Base-by-base conservation (phyloP, 768 basidiomycete species). In the Mycena floridula region DNA sequence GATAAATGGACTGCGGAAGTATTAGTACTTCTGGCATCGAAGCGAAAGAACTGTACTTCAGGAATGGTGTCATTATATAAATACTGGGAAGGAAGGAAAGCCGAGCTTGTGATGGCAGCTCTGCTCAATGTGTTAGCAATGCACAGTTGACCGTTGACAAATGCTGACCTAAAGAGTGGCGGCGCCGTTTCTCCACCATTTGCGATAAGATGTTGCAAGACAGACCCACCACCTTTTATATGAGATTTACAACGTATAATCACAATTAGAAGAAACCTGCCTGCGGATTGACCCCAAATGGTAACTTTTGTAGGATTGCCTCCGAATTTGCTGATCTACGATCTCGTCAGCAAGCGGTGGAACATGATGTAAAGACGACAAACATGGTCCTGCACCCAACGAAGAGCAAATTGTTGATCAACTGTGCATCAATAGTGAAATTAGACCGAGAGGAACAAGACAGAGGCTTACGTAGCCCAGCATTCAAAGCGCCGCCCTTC, bases 321-420 rank as follows among this genome's bases (percentile, higher is more conserved):
- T 26, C 65, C 64, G 38, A 67, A 67, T 16, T 25, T 40, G 18
- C 42, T 44, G 8, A 66, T 66, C 66, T 57, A 32, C 15, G 15
- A 20, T 20, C 11, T 11, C 9, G 22, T 18, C 48, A 13, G 54
- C 61, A 0, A 54, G 61, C 26, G 5, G 35, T n/a, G 12, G 1
- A 23, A n/a, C n/a, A n/a, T n/a, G n/a, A n/a, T n/a, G n/a, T 16
- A 20, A 11, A 37, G 27, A 16, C 9, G n/a, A 44, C 51, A 2
- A 47, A 68, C 65, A 28, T 66, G 44, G 20, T 57, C 42, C 24
- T 68, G 66, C 1, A 68, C 60, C 66, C 66, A 68, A 24, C 54
- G 36, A 1, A 68, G 37, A 18, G 64, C 65, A 43, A 63, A 62
- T 0, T 46, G 41, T 40, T 67, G 67, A 42, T 68, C 67, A 11